Conservation (phyloP, 441 rosid genomes). For the Croton setiger region DNA sequence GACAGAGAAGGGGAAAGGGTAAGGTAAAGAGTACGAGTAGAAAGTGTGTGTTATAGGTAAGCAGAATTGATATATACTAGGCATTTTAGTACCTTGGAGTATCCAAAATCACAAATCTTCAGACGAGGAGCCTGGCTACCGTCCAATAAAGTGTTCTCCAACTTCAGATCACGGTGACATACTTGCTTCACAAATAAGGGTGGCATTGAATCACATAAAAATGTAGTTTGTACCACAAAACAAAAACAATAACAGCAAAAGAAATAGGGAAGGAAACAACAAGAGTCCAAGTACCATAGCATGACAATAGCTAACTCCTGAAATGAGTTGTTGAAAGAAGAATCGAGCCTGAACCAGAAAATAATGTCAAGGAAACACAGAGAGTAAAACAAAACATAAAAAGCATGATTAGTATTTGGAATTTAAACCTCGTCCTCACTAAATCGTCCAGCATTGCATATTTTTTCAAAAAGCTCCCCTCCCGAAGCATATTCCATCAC, state of each 20-base stretch:
- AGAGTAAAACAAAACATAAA: not conserved
- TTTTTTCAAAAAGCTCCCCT: conserved; percentile 95
- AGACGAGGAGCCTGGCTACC: conserved; percentile 93
- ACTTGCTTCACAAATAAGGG: conserved; percentile 68
- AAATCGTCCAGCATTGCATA: conserved; percentile 89
- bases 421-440: conserved; percentile 84
- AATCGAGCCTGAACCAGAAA: conserved; percentile 73
- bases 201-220: conserved; percentile 12
- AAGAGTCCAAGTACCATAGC: conserved; percentile 57
- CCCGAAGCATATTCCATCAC: conserved; percentile 99
- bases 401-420: not conserved
- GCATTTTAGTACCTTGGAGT: conserved; percentile 69
- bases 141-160: conserved; percentile 90
- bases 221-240: not conserved
- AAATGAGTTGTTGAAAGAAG: conserved; percentile 97
- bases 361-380: not conserved
- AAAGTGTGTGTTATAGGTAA: not conserved
- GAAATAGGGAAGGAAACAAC: not conserved
- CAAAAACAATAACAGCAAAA: conserved; percentile 6
- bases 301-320: conserved; percentile 96
- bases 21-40: not conserved
- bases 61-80: not conserved
- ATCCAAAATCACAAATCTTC: conserved; percentile 98
- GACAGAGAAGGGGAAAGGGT: not conserved
- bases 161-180: conserved; percentile 94